These are phyloP conservation scores for Peronospora belbahrii DNA, from an alignment of 352 stramenopile species.

Conservation along the genomic window DNA sequence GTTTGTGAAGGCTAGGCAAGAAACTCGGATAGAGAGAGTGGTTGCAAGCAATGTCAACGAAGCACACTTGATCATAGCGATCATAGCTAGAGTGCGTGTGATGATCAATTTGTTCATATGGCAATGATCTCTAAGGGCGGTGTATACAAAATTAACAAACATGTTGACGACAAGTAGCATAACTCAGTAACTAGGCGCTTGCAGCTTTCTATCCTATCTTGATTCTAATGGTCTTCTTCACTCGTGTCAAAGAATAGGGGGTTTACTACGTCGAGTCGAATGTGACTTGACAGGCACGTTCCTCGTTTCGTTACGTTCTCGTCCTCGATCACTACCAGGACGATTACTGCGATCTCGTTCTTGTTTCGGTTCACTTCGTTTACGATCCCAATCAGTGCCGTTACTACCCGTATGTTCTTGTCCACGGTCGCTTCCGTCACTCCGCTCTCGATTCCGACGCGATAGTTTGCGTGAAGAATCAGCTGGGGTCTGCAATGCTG, in stretches of 20 bases:
- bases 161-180: slow-evolving; percentile 1
- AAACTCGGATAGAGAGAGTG: too few species aligned
- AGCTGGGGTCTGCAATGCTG: slow-evolving; percentile 6
- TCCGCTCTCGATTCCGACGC: slow-evolving; percentile 8
- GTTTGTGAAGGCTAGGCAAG: too few species aligned
- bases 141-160: too few species aligned
- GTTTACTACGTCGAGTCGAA: slow-evolving; percentile 17
- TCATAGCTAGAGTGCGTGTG: too few species aligned
- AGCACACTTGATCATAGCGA: too few species aligned
- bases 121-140: too few species aligned
- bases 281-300: slow-evolving; percentile 9
- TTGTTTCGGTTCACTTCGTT: slow-evolving; percentile 7
- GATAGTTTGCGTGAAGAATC: neutral
- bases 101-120: too few species aligned
- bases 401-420: slow-evolving; percentile 5
- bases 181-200: too few species aligned
- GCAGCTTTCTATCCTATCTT: slow-evolving; percentile 12
- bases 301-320: slow-evolving; percentile 10
- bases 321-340: slow-evolving; percentile 8
- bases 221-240: slow-evolving; percentile 9
- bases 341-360: slow-evolving; percentile 6
- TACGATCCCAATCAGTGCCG: neutral
- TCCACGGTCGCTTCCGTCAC: slow-evolving; percentile 6
- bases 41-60: too few species aligned
- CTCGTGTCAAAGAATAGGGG: slow-evolving; percentile 18